Evolutionary conservation across 2,329 filamentous ascomycete genomes (phyloP).

Genomic region (Hysterium pulicare): DNA sequence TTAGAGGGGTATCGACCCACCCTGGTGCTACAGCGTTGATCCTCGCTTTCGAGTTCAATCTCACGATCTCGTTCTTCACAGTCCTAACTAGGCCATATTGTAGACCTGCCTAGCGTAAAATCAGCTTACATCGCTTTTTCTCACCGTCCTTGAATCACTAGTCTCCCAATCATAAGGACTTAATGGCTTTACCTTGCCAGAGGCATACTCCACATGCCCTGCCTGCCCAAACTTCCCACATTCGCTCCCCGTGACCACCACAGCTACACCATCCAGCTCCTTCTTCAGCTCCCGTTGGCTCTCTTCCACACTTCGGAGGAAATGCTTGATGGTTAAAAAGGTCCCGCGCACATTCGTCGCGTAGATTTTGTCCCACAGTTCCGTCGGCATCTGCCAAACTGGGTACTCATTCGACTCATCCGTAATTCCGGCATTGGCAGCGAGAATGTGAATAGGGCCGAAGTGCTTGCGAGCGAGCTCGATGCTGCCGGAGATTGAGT

Average conservation of each 20-base stretch:
- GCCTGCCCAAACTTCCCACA: slow-evolving; percentile 51
- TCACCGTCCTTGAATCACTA: too few relatives aligned
- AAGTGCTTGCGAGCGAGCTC: slow-evolving; percentile 22
- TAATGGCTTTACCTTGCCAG: slow-evolving; percentile 39
- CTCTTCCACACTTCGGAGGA: slow-evolving; percentile 43
- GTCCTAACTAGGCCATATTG: slow-evolving; percentile 53
- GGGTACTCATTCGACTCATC: slow-evolving; percentile 48
- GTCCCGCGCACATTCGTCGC: slow-evolving; percentile 51
- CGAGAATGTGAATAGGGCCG: slow-evolving; percentile 52
- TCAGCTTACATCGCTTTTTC: slow-evolving; percentile 1
- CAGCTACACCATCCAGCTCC: slow-evolving; percentile 49
- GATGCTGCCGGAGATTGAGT: slow-evolving; percentile 31
- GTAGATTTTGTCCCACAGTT: slow-evolving; percentile 53
- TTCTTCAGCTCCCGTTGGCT: slow-evolving; percentile 36
- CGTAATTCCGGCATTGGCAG: slow-evolving; percentile 53
- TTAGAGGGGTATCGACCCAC: slow-evolving; percentile 48
- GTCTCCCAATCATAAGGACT: too few relatives aligned
- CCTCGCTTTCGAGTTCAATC: slow-evolving; percentile 48
- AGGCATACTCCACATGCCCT: slow-evolving; percentile 51
- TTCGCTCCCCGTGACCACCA: slow-evolving; percentile 54
- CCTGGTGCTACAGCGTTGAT: slow-evolving; percentile 54
- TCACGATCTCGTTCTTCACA: slow-evolving; percentile 55
- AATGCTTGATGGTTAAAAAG: slow-evolving; percentile 56
- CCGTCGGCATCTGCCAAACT: slow-evolving; percentile 52
- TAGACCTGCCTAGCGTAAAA: slow-evolving; percentile 36